These are phyloP conservation scores for Hawksworthiomyces lignivorus DNA, from an alignment of 2,329 filamentous ascomycete species.

Conservation along the genomic window DNA sequence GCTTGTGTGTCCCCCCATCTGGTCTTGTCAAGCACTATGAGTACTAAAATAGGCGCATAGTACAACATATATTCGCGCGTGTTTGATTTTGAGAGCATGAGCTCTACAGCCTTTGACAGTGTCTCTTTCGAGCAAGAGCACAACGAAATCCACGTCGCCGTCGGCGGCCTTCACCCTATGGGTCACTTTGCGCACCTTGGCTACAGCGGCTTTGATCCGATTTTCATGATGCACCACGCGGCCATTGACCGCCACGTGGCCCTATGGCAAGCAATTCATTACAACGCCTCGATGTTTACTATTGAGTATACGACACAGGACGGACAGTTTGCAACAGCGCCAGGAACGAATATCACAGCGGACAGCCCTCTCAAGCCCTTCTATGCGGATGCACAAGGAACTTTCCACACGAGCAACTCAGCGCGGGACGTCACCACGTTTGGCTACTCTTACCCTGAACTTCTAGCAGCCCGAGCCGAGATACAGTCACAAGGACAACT, in stretches of 20 bases:
- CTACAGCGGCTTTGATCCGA: conserved; percentile 31
- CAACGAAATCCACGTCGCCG: conserved; percentile 27
- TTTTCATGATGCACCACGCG: conserved; percentile 41
- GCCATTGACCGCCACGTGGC: conserved; percentile 51
- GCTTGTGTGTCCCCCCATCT: too few species aligned
- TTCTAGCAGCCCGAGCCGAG: conserved; percentile 10
- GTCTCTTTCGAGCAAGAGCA: conserved; percentile 32
- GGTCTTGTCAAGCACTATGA: too few species aligned
- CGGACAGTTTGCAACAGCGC: conserved; percentile 30
- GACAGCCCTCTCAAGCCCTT: conserved; percentile 40
- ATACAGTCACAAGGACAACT: not conserved
- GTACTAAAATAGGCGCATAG: too few species aligned
- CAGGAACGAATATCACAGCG: conserved; percentile 30
- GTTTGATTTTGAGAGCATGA: conserved; percentile 28
- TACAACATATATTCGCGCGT: conserved; percentile 29
- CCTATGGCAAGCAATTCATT: conserved; percentile 29
- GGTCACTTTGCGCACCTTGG: conserved; percentile 23
- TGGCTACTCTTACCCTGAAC: conserved; percentile 30
- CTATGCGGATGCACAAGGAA: conserved; percentile 25
- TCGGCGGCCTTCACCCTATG: conserved; percentile 24
- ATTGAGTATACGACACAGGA: conserved; percentile 14
- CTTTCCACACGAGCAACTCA: conserved; percentile 33
- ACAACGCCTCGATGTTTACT: conserved; percentile 23
- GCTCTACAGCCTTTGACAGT: conserved; percentile 26
- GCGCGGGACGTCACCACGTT: conserved; percentile 21